These are phyloP conservation scores for Xylaria grammica DNA, from an alignment of 495 filamentous ascomycete genomes.

Conservation along the genomic window DNA sequence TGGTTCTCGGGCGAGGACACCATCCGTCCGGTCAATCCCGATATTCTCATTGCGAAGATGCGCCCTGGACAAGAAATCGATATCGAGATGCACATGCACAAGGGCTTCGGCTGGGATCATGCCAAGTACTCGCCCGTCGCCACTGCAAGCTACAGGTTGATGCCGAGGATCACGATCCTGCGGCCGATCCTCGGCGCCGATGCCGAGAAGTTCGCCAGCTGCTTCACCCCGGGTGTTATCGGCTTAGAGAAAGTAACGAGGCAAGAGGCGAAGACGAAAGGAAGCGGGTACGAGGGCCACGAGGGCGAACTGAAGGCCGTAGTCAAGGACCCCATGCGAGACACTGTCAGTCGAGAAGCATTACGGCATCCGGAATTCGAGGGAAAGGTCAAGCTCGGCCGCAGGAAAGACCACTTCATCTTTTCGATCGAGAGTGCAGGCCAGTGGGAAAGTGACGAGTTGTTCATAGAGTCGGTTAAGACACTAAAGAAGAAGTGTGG, in stretches of 20 bases:
- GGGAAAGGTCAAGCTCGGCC: constrained; percentile 90
- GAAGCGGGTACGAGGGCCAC: constrained; percentile 73
- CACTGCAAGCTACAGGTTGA: constrained; percentile 86
- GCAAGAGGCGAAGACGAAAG: constrained; percentile 64
- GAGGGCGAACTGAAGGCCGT: constrained; percentile 81
- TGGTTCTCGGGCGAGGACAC: constrained; percentile 69
- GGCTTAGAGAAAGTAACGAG: constrained; percentile 72
- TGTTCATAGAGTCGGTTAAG: constrained; percentile 88
- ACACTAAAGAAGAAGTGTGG: constrained; percentile 76
- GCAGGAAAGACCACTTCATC: constrained; percentile 94
- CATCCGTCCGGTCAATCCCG: constrained; percentile 80
- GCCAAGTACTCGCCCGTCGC: constrained; percentile 98
- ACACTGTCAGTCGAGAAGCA: constrained; percentile 93
- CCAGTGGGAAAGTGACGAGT: constrained; percentile 85
- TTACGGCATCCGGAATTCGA: constrained; percentile 92
- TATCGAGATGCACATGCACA: constrained; percentile 84
- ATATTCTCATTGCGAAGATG: constrained; percentile 93
- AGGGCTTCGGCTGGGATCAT: constrained; percentile 93
- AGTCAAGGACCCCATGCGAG: constrained; percentile 79
- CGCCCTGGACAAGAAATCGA: constrained; percentile 87
- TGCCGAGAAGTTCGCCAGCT: constrained; percentile 85
- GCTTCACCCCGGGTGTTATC: constrained; percentile 92
- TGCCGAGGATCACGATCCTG: constrained; percentile 83
- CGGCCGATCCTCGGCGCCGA: constrained; percentile 83
- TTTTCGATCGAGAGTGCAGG: constrained; percentile 94